Conservation (phyloP, 352 stramenopile species). For the Globisporangium cylindrosporum region DNA sequence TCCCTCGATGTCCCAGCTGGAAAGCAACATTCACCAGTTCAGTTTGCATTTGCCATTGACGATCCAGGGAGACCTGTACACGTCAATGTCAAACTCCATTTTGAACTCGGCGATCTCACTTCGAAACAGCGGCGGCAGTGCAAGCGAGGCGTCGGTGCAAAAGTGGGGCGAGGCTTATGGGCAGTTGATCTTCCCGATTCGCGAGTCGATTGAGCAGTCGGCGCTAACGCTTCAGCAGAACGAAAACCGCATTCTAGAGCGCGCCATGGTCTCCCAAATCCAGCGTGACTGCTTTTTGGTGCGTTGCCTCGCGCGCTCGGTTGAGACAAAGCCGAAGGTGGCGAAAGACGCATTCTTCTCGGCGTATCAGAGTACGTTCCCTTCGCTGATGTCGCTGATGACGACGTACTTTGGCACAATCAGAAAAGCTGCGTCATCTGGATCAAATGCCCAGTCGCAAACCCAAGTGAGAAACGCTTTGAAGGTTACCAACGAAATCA, state of each 20-base stretch:
- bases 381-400: conserved; percentile 57
- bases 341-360: conserved; percentile 73
- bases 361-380: conserved; percentile 56
- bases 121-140: conserved; percentile 12
- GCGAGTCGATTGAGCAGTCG: conserved; percentile 66
- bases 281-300: conserved; percentile 71
- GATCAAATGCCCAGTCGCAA: conserved; percentile 25
- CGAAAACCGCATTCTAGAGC: conserved; percentile 61
- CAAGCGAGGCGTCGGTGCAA: conserved; percentile 31
- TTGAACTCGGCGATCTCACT: conserved; percentile 74
- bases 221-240: conserved; percentile 72
- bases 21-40: conserved; percentile 71
- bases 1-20: conserved; percentile 65
- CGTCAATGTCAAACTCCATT: conserved; percentile 77
- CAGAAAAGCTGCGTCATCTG: conserved; percentile 38
- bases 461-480: conserved; percentile 58
- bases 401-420: conserved; percentile 68
- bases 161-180: conserved; percentile 58
- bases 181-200: conserved; percentile 60
- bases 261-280: conserved; percentile 61
- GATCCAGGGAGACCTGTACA: conserved; percentile 79
- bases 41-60: conserved; percentile 61
- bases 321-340: conserved; percentile 75
- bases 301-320: conserved; percentile 56
- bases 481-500: conserved; percentile 78